These are phyloP conservation scores for Yamadazyma akitaensis DNA, from an alignment of 805 yeast species.

Conservation along the genomic window DNA sequence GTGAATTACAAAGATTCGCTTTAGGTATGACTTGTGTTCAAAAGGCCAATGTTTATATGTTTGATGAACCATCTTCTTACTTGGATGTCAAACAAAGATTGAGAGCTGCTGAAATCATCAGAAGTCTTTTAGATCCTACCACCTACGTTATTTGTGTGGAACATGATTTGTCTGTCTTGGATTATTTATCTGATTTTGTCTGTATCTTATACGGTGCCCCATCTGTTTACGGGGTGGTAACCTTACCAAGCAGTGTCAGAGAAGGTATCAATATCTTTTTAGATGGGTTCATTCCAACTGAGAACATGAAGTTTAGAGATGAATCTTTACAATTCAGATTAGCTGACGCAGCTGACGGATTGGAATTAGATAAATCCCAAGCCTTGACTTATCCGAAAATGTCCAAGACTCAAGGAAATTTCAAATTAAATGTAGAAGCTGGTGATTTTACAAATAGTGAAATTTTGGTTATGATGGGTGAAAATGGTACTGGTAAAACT, in stretches of 20 bases:
- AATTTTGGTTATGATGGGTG: constrained; percentile 99
- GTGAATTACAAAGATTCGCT: constrained; percentile 97
- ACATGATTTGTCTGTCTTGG: constrained; percentile 97
- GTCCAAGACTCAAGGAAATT: constrained; percentile 94
- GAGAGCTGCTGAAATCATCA: constrained; percentile 92
- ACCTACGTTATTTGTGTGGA: constrained; percentile 94
- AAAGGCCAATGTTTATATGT: constrained; percentile 94
- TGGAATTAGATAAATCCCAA: constrained; percentile 74
- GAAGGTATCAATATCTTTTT: constrained; percentile 98
- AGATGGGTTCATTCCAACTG: constrained; percentile 97
- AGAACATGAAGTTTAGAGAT: constrained; percentile 93
- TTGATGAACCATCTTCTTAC: constrained; percentile 98
- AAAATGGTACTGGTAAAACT: constrained; percentile 99
- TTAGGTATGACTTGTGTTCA: constrained; percentile 97
- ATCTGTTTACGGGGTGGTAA: constrained; percentile 97
- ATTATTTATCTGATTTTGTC: constrained; percentile 92
- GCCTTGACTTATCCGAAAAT: constrained; percentile 75
- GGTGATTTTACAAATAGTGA: constrained; percentile 97
- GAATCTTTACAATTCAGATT: constrained; percentile 93
- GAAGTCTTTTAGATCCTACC: constrained; percentile 75
- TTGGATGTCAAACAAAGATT: constrained; percentile 98
- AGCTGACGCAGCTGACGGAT: constrained; percentile 80
- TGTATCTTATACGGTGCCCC: constrained; percentile 98
- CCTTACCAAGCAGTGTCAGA: constrained; percentile 93
- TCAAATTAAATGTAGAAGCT: constrained; percentile 72